A percentile compares a stretch with the other conserved stretches of the same genome.
These are phyloP conservation scores for Carallia brachiata DNA, from an alignment of 345 rosid genomes.

Conservation along the genomic window DNA sequence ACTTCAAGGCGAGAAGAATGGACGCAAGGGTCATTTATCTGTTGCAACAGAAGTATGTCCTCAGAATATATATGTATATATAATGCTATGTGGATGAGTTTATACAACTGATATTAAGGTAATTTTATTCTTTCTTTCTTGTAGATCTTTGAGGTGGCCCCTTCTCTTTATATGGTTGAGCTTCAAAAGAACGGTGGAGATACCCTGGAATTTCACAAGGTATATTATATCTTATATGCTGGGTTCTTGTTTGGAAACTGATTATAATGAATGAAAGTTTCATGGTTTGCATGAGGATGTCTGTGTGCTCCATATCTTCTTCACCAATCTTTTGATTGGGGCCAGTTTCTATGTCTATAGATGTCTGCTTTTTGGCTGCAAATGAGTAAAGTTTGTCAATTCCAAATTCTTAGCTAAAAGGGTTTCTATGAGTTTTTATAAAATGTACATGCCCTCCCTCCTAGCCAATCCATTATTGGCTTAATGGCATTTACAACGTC, in stretches of 20 bases:
- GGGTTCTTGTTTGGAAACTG: neutral
- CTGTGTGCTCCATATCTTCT: neutral
- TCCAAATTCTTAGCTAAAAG: neutral
- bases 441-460: no score
- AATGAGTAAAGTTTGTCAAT: neutral
- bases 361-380: neutral
- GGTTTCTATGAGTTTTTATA: neutral
- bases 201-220: constrained; percentile 97
- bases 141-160: constrained; percentile 95
- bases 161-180: constrained; percentile 94
- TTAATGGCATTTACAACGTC: no score
- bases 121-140: neutral
- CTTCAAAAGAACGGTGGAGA: constrained; percentile 93
- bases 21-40: constrained; percentile 98
- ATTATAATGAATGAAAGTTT: neutral
- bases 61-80: neutral
- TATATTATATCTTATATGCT: constrained; percentile 17
- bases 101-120: neutral
- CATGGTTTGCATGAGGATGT: neutral
- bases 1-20: constrained; percentile 87
- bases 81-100: neutral
- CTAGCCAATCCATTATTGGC: no score
- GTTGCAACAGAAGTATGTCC: constrained; percentile 80
- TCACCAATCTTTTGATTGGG: neutral
- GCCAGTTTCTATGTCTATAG: neutral